Conservation (phyloP, 75 land plant species). For the Picea glauca region DNA sequence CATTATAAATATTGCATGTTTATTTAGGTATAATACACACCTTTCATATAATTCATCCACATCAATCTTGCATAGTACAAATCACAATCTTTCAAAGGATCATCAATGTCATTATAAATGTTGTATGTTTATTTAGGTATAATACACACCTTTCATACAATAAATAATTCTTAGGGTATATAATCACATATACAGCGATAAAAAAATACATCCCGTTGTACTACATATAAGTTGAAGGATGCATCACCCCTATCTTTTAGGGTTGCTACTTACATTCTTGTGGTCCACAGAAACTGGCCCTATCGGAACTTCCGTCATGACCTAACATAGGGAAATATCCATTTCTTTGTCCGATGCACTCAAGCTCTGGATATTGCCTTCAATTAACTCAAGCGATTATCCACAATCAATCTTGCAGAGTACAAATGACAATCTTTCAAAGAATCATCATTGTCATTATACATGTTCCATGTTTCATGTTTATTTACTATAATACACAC, state of each 20-base stretch:
- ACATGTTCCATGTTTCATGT: neutral
- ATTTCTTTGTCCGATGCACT: neutral
- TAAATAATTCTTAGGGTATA: neutral
- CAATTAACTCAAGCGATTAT: neutral
- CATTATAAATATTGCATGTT: too few relatives aligned
- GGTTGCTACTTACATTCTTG: neutral
- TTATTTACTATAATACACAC: neutral
- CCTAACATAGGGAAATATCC: neutral
- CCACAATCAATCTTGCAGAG: neutral
- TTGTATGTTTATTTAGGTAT: neutral
- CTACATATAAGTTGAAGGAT: neutral
- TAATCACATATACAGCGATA: neutral
- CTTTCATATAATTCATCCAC: neutral
- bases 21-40: too few relatives aligned
- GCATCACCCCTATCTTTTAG: neutral
- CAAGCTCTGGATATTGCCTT: too few relatives aligned
- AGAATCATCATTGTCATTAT: neutral
- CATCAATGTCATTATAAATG: neutral
- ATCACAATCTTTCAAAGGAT: neutral
- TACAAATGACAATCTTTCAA: neutral
- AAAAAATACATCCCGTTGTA: neutral
- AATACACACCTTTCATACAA: neutral
- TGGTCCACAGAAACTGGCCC: neutral
- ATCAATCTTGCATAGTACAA: neutral
- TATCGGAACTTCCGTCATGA: neutral